Conservation (phyloP, 768 basidiomycete genomes). For the Dacryopinax spathularia region DNA sequence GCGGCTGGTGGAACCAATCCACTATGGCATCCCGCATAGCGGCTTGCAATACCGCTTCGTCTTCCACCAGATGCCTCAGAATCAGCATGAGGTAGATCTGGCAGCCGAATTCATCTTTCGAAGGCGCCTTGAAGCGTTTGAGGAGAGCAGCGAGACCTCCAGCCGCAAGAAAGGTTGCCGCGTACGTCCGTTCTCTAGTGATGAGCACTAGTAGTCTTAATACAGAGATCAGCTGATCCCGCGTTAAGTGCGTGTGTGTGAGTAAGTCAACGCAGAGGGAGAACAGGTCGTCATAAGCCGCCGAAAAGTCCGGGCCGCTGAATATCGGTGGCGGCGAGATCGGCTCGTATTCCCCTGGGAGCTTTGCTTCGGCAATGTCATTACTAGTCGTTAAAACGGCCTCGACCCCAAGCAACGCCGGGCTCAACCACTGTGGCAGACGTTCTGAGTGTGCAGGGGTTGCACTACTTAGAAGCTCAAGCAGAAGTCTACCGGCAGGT, state of each 20-base stretch:
- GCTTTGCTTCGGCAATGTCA: conserved; percentile 46
- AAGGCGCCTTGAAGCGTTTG: conserved; percentile 41
- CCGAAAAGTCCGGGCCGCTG: conserved; percentile 24
- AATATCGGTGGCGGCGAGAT: conserved; percentile 37
- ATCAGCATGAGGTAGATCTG: conserved; percentile 77
- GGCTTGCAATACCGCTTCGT: conserved; percentile 42
- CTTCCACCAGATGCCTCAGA: conserved; percentile 85
- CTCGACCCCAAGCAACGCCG: conserved; percentile 74
- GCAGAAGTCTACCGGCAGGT: conserved; percentile 51
- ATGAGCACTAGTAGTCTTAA: conserved; percentile 74
- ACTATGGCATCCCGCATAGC: conserved; percentile 76
- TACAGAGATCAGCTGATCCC: conserved; percentile 69
- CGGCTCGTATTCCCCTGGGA: conserved; percentile 60
- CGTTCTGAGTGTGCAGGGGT: conserved; percentile 39
- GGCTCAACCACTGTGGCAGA: conserved; percentile 75
- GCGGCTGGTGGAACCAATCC: conserved; percentile 61
- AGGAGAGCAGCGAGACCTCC: conserved; percentile 54
- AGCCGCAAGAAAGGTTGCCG: conserved; percentile 50
- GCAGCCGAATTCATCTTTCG: conserved; percentile 44
- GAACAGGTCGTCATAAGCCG: conserved; percentile 57
- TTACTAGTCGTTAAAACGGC: conserved; percentile 63
- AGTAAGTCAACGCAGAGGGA: conserved; percentile 66
- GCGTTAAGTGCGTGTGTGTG: conserved; percentile 43
- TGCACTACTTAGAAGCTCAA: conserved; percentile 44
- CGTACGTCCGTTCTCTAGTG: conserved; percentile 54